Base-by-base conservation (phyloP, 2,329 filamentous ascomycete genomes). In the Monosporascus ibericus region DNA sequence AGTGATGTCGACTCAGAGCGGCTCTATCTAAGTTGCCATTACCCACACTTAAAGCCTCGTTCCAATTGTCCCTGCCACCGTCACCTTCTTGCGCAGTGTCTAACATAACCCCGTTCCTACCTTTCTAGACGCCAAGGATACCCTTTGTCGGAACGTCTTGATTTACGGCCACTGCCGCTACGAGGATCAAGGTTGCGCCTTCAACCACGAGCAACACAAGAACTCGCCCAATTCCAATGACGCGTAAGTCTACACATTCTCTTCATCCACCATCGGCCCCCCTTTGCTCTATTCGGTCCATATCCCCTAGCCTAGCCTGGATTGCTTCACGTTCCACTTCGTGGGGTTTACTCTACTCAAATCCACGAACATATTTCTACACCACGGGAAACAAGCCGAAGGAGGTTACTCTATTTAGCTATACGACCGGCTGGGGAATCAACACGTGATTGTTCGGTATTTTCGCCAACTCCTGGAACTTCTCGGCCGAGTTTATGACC, bases 141-240 rank as follows among this genome's bases (percentile, higher is more conserved):
- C 90, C 6, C 80, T 92, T 52, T 96, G 91, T 73, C 87, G 91
- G 66, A 96, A 96, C 72, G 87, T 96, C 56, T 81, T 91, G 56
- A 95, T 96, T 63, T 96, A 95, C 70, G 91, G 91, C 52, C 88
- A 92, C 71, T 96, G 91, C 70, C 87, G 90, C 58, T 95, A 91
- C 72, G 89, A 95, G 74, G 90, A 95, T 67, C 86, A 89, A 73
- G 90, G 89, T 73, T 96, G 91, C 72, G 85, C 87, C 59, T 96
- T 95, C 73, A 94, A 91, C 66, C 91, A 96, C 72, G 89, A 94
- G 60, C 82, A 84, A 54, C 79, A 82, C 61, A 90, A 85, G 70
- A 73, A 75, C 58, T 74, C 72, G 67, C 60, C 62, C 44, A 67
- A 62, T 48, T 61, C 63, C 18, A 52, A 54, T 46, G 65, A 68